Conservation (phyloP, 1,284 basidiomycete genomes). For the Mrakiaceae sp. region DNA sequence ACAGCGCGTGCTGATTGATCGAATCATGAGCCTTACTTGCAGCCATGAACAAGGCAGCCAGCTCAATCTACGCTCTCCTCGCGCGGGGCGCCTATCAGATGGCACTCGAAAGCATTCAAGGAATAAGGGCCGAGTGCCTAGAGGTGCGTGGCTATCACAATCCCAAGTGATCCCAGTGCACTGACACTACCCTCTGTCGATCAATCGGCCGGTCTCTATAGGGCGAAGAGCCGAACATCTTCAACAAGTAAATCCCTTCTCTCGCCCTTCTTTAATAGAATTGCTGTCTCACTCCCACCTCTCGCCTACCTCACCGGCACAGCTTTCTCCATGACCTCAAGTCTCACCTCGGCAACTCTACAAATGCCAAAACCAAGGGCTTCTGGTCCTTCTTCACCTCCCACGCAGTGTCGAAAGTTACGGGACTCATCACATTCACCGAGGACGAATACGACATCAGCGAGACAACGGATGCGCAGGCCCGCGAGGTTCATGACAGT, state of each 20-base stretch:
- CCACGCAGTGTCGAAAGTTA: not conserved
- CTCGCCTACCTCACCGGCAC: not conserved
- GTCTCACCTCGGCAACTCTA: too few species aligned
- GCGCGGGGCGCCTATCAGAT: not conserved
- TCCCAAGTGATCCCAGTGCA: not conserved
- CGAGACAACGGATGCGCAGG: too few species aligned
- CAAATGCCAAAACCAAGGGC: not conserved
- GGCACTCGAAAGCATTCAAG: not conserved
- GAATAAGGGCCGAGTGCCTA: not conserved
- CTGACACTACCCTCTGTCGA: not conserved
- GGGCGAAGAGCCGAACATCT: conserved; percentile 5
- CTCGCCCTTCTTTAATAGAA: not conserved
- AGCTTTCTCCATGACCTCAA: conserved; percentile 2
- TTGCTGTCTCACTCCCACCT: not conserved
- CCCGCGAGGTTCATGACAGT: too few species aligned
- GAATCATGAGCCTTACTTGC: not conserved
- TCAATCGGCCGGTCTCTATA: not conserved
- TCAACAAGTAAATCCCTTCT: conserved; percentile 6
- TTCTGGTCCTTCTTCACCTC: conserved; percentile 8
- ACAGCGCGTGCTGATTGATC: not conserved
- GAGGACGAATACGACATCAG: conserved; percentile 3
- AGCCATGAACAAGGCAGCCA: not conserved
- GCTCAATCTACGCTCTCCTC: not conserved
- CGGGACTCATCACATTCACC: conserved; percentile 3
- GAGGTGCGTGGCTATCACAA: not conserved